Conservation (phyloP, 768 basidiomycete species). For the Leccinum boreale region DNA sequence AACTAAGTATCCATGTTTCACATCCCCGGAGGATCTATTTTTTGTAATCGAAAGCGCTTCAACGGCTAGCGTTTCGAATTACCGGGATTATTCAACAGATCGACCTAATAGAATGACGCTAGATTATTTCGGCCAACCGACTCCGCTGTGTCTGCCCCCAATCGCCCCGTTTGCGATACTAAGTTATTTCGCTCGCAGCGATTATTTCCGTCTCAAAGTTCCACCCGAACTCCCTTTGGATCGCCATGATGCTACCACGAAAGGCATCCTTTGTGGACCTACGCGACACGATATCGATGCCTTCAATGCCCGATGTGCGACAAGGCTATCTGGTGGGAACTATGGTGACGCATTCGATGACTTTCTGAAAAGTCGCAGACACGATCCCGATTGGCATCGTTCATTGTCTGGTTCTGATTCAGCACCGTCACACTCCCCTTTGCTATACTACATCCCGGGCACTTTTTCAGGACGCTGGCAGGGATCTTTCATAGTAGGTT, state of each 20-base stretch:
- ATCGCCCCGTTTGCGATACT: constrained; percentile 46
- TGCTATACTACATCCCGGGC: constrained; percentile 39
- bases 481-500: constrained; percentile 46
- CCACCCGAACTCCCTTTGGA: constrained; percentile 41
- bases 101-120: constrained; percentile 31
- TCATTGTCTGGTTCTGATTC: constrained; percentile 10
- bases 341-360: constrained; percentile 21
- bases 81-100: constrained; percentile 29
- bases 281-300: constrained; percentile 45
- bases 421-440: neutral
- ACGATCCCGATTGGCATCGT: constrained; percentile 32
- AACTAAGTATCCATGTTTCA: constrained; percentile 37
- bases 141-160: constrained; percentile 37
- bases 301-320: constrained; percentile 42
- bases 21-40: constrained; percentile 35
- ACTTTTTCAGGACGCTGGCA: constrained; percentile 48
- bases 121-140: constrained; percentile 42
- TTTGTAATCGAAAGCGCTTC: constrained; percentile 12
- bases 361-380: constrained; percentile 27
- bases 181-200: constrained; percentile 44
- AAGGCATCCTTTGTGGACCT: constrained; percentile 35
- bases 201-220: constrained; percentile 32
- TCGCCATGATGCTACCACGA: constrained; percentile 32
- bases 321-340: constrained; percentile 30
- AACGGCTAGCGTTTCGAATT: constrained; percentile 17